These are phyloP conservation scores for Candida easanensis DNA, from an alignment of 805 yeast genomes.

Conservation along the genomic window DNA sequence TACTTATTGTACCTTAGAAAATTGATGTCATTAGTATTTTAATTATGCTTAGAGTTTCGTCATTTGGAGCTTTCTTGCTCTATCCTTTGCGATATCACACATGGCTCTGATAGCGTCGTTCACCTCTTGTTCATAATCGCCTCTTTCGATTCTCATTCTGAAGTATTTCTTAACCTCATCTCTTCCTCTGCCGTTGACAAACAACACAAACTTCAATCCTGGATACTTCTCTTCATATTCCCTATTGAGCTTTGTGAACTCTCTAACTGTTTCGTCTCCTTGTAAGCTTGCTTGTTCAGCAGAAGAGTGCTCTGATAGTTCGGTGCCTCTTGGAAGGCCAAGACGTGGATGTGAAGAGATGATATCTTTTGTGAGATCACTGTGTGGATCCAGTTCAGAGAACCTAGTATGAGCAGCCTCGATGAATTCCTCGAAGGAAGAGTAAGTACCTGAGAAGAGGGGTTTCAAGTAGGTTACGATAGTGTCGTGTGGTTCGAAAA, in stretches of 20 bases:
- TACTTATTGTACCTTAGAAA: conserved; percentile 13
- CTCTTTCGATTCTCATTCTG: conserved; percentile 53
- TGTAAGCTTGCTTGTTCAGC: conserved; percentile 68
- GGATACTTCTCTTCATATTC: conserved; percentile 62
- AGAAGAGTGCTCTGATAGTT: conserved; percentile 61
- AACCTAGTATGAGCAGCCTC: conserved; percentile 16
- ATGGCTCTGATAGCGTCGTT: conserved; percentile 75
- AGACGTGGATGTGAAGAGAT: conserved; percentile 91
- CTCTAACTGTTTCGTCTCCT: conserved; percentile 44
- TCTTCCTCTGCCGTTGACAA: conserved; percentile 81
- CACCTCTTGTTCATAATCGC: conserved; percentile 55
- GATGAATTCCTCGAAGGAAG: conserved; percentile 17
- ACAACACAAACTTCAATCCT: conserved; percentile 80
- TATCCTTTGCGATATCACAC: conserved; percentile 87
- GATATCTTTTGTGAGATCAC: conserved; percentile 37
- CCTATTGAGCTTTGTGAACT: conserved; percentile 52
- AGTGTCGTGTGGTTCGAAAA: conserved; percentile 25
- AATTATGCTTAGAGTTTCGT: conserved; percentile 26
- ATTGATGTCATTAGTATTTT: conserved; percentile 6
- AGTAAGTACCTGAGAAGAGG: conserved; percentile 4
- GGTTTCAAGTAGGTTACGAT: conserved; percentile 22
- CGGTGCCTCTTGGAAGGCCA: conserved; percentile 55
- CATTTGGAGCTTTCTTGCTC: conserved; percentile 54
- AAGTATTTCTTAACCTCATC: conserved; percentile 61
- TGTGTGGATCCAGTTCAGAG: conserved; percentile 16